These are phyloP conservation scores for Capronia coronata DNA, from an alignment of 2,329 filamentous ascomycete genomes.

Conservation along the genomic window DNA sequence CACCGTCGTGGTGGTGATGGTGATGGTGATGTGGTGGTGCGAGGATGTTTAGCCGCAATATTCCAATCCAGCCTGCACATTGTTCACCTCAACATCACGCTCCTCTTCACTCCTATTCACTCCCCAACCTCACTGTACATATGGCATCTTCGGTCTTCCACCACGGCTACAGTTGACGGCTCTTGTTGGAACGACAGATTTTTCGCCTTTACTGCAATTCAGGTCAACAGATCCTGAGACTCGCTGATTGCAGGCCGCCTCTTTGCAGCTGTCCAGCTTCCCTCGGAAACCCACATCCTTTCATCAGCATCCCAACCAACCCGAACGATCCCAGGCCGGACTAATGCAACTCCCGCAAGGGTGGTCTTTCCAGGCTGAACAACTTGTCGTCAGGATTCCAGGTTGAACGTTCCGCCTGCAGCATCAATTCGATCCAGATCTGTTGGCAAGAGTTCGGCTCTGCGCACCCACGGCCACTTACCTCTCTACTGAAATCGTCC, in stretches of 20 bases:
- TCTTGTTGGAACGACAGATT: neutral
- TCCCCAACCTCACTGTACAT: neutral
- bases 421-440: conserved; percentile 1
- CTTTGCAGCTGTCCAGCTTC: neutral
- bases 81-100: neutral
- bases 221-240: neutral
- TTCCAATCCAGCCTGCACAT: neutral
- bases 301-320: conserved; percentile 6
- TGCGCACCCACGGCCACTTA: conserved; percentile 3
- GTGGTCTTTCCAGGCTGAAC: neutral
- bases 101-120: neutral
- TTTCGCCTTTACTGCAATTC: neutral
- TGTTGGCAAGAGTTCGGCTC: neutral
- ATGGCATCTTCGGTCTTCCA: neutral
- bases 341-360: conserved; percentile 8
- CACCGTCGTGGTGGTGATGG: neutral
- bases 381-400: neutral
- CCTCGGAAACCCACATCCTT: neutral
- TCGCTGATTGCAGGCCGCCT: neutral
- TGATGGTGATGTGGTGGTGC: neutral
- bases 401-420: conserved; percentile 1
- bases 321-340: neutral
- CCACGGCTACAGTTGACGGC: neutral
- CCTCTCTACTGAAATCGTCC: neutral
- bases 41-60: conserved; percentile 7